A percentile compares a stretch with the other conserved stretches of the same genome.
phyloP scores from a whole-genome alignment of 108 stramenopile species.

The Discostella stelligeroides region DNA sequence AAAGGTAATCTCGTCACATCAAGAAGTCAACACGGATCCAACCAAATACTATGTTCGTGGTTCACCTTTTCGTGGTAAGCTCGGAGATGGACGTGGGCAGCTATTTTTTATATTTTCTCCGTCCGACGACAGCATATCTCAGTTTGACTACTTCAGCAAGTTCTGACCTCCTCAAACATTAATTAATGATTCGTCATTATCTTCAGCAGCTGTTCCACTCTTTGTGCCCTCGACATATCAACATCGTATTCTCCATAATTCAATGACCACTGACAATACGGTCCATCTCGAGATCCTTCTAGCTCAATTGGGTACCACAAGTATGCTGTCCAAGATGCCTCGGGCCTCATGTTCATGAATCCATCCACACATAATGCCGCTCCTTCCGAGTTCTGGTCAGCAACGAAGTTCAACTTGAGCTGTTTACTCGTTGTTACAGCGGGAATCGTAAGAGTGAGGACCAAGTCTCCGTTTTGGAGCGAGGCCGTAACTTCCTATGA shows the following conservation, averaged over 20 bases:
- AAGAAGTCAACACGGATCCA: too few species aligned
- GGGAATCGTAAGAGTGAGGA: slow-evolving; percentile 13
- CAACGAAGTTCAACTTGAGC: slow-evolving; percentile 16
- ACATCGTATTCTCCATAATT: neutral
- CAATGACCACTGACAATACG: slow-evolving; percentile 17
- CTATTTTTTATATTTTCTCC: too few species aligned
- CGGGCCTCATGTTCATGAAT: slow-evolving; percentile 21
- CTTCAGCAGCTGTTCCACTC: slow-evolving; percentile 17
- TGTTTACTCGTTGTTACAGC: too few species aligned
- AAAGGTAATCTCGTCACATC: too few species aligned
- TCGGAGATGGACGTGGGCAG: too few species aligned
- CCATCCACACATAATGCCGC: slow-evolving; percentile 21
- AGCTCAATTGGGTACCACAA: neutral
- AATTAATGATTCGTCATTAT: slow-evolving; percentile 17
- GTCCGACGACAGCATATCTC: too few species aligned
- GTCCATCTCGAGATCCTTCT: slow-evolving; percentile 8
- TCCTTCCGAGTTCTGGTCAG: slow-evolving; percentile 9
- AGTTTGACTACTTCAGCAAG: too few species aligned
- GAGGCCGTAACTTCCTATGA: slow-evolving; percentile 20
- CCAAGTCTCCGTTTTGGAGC: slow-evolving; percentile 18
- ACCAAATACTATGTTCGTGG: too few species aligned
- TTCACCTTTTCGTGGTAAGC: too few species aligned
- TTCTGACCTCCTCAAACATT: neutral
- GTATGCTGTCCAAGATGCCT: slow-evolving; percentile 8
- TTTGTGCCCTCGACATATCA: neutral